Evolutionary conservation across 768 basidiomycete genomes (phyloP).

Genomic region (Filobasidium floriforme): DNA sequence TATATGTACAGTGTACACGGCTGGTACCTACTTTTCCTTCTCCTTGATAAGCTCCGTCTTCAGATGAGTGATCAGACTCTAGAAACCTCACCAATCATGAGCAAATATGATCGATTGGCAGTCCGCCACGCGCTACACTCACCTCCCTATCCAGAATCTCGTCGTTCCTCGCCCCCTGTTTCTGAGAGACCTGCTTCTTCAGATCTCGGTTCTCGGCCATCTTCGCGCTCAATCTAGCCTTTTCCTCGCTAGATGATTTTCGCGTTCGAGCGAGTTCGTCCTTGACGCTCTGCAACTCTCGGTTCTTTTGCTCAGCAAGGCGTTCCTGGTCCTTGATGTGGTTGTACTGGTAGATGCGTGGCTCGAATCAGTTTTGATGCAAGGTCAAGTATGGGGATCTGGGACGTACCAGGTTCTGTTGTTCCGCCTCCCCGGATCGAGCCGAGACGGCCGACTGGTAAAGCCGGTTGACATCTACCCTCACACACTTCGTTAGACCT

Average conservation of each 20-base stretch:
- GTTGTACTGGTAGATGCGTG: constrained; percentile 7
- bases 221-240: constrained; percentile 12
- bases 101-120: neutral
- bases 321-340: constrained; percentile 18
- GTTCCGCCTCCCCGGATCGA: constrained; percentile 16
- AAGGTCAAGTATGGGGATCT: neutral
- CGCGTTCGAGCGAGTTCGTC: constrained; percentile 13
- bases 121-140: neutral
- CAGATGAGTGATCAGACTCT: constrained; percentile 13
- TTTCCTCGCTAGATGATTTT: constrained; percentile 9
- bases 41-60: constrained; percentile 14
- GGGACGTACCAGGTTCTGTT: constrained; percentile 13
- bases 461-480: constrained; percentile 17
- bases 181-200: constrained; percentile 12
- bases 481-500: neutral
- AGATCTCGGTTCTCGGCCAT: constrained; percentile 10
- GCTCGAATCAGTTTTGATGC: too few species aligned
- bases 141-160: constrained; percentile 17
- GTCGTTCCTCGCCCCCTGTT: constrained; percentile 14
- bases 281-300: constrained; percentile 7
- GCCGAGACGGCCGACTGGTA: constrained; percentile 16
- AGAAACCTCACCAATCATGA: neutral
- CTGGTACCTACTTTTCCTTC: constrained; percentile 16
- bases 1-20: neutral
- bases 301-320: neutral